A percentile compares a stretch with the other conserved stretches of the same genome.
phyloP scores from a whole-genome alignment of 1,139 yeast genomes.

The Magnusiomyces starmeri region DNA sequence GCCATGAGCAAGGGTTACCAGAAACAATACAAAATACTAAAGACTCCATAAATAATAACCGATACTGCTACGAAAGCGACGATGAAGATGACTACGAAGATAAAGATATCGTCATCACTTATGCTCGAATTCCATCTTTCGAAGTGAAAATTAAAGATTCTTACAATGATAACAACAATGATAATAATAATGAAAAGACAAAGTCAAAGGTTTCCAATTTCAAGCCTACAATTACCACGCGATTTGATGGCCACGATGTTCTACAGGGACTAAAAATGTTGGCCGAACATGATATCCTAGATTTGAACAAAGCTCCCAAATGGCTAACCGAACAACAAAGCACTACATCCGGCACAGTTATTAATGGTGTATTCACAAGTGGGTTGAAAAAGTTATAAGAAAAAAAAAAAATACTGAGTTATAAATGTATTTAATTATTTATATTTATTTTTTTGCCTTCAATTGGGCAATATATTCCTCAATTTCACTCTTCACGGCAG shows the following conservation, averaged over 20 bases:
- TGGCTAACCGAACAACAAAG: conserved; percentile 83
- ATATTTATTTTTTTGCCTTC: conserved; percentile 16
- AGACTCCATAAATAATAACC: too few species aligned
- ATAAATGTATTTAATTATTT: neutral
- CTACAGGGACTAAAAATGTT: conserved; percentile 76
- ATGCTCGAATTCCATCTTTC: conserved; percentile 8
- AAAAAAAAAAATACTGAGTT: neutral
- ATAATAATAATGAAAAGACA: too few species aligned
- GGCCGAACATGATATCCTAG: conserved; percentile 46
- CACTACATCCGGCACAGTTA: conserved; percentile 40
- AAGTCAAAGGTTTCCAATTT: too few species aligned
- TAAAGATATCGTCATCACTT: neutral
- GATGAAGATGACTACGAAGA: neutral
- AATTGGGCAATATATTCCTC: conserved; percentile 29
- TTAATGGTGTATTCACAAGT: conserved; percentile 33
- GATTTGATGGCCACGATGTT: conserved; percentile 63
- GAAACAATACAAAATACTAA: conserved; percentile 3
- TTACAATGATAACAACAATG: neutral
- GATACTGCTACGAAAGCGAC: too few species aligned
- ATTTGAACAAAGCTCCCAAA: conserved; percentile 54
- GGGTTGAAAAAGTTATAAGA: neutral
- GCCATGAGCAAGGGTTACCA: too few species aligned
- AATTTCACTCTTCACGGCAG: conserved; percentile 29
- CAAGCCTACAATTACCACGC: conserved; percentile 37
- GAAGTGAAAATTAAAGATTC: conserved; percentile 10